phyloP scores from a whole-genome alignment of 2,329 filamentous ascomycete genomes.

The Sporothrix dimorphospora region DNA sequence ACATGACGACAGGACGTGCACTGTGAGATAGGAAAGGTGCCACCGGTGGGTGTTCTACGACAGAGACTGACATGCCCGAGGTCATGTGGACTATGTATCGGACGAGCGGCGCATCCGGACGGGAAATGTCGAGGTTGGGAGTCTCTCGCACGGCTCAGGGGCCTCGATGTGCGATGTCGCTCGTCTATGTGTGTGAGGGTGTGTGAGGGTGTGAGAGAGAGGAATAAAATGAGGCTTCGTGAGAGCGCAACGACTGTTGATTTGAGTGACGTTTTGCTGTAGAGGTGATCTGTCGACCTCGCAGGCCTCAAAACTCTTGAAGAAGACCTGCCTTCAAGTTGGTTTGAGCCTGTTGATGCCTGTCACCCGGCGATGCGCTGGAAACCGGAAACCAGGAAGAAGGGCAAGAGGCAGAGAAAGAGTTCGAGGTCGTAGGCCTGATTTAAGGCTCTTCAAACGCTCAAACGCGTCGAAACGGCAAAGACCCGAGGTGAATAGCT shows the following conservation, averaged over 20 bases:
- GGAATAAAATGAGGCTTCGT: background rate
- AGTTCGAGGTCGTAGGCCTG: background rate
- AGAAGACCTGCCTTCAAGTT: conserved; percentile 5
- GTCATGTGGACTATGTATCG: conserved; percentile 15
- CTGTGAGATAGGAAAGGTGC: conserved; percentile 43
- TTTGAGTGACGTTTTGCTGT: background rate
- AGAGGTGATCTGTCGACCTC: background rate
- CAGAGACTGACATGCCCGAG: conserved; percentile 46
- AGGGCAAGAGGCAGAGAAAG: background rate
- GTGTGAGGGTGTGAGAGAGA: background rate
- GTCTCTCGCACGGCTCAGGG: background rate
- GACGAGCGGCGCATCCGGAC: conserved; percentile 8
- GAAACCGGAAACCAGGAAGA: background rate
- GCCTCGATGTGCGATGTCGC: background rate
- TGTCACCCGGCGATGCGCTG: background rate
- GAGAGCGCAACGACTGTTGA: background rate
- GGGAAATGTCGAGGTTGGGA: background rate
- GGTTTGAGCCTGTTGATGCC: background rate
- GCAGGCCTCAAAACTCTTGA: background rate
- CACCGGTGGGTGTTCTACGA: conserved; percentile 48
- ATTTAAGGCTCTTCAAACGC: background rate
- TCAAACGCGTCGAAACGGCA: background rate
- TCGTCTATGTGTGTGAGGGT: background rate
- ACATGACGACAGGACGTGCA: conserved; percentile 60
- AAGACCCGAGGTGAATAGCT: background rate